These are phyloP conservation scores for Umbelopsis sp. DNA, from an alignment of 192 early-diverging fungal genomes.

Conservation along the genomic window DNA sequence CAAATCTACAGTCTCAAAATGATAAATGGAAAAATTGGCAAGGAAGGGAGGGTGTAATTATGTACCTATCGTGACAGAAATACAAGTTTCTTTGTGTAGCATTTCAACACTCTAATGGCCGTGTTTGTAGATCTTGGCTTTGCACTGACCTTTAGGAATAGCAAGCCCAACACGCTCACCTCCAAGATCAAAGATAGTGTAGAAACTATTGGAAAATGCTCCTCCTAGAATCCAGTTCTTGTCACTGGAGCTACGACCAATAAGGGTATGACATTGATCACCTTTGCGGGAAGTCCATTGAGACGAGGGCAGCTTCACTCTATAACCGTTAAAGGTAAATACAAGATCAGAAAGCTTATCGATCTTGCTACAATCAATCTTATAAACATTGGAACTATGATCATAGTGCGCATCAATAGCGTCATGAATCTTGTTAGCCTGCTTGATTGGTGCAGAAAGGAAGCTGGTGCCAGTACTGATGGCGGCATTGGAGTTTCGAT, in stretches of 20 bases:
- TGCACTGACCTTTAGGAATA: slow-evolving; percentile 16
- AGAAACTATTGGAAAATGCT: slow-evolving; percentile 33
- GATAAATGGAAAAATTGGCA: too few relatives aligned
- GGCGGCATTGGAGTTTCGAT: slow-evolving; percentile 21
- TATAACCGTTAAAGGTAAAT: slow-evolving; percentile 22
- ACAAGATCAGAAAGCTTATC: slow-evolving; percentile 20
- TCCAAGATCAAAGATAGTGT: slow-evolving; percentile 32
- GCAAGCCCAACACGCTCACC: slow-evolving; percentile 30
- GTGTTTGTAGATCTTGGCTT: slow-evolving; percentile 28
- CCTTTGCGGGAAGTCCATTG: slow-evolving; percentile 5
- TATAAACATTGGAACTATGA: slow-evolving; percentile 10
- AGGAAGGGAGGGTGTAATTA: too few relatives aligned
- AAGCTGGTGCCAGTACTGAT: slow-evolving; percentile 29
- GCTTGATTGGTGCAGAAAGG: slow-evolving; percentile 23
- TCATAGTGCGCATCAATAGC: slow-evolving; percentile 27
- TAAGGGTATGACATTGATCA: slow-evolving; percentile 20
- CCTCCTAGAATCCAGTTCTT: slow-evolving; percentile 33
- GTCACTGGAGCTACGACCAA: slow-evolving; percentile 14
- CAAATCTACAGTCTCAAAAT: background rate
- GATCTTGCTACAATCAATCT: slow-evolving; percentile 19
- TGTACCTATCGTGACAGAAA: too few relatives aligned
- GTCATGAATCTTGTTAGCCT: slow-evolving; percentile 24
- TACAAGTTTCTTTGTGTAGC: background rate
- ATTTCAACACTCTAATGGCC: slow-evolving; percentile 9
- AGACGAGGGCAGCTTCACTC: slow-evolving; percentile 20